Percentiles rank a stretch among this genome's conserved stretches.
phyloP scores from a whole-genome alignment of 768 basidiomycete genomes.

The Leccinum ochraceum region DNA sequence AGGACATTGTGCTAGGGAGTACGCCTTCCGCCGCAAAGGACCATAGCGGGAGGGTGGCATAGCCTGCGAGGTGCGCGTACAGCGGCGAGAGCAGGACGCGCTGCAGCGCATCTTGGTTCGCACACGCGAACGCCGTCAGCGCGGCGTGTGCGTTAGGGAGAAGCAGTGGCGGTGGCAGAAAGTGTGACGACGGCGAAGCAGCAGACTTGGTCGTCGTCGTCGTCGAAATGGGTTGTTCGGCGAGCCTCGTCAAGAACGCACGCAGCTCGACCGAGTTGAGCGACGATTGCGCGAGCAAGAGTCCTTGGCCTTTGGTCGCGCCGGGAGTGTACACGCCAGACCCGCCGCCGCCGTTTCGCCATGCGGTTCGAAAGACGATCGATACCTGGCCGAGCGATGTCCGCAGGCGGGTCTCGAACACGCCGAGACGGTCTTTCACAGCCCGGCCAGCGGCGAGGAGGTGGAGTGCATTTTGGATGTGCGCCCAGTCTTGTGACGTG shows the following conservation, averaged over 20 bases:
- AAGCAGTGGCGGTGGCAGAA: slow-evolving; percentile 30
- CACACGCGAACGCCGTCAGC: slow-evolving; percentile 62
- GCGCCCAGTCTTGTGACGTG: slow-evolving; percentile 83
- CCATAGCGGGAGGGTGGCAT: slow-evolving; percentile 73
- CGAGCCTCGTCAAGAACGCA: slow-evolving; percentile 35
- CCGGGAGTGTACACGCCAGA: slow-evolving; percentile 55
- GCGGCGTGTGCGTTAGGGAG: slow-evolving; percentile 56
- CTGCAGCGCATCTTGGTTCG: slow-evolving; percentile 79
- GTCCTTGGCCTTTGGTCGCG: slow-evolving; percentile 64
- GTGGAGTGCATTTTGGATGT: slow-evolving; percentile 81
- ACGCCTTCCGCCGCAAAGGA: slow-evolving; percentile 38
- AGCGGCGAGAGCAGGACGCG: slow-evolving; percentile 84
- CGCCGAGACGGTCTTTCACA: slow-evolving; percentile 63
- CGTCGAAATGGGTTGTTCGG: slow-evolving; percentile 6
- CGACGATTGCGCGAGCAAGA: slow-evolving; percentile 78
- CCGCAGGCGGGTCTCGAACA: slow-evolving; percentile 56
- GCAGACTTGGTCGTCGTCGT: background rate
- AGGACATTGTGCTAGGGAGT: slow-evolving; percentile 32
- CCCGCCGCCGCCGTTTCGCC: slow-evolving; percentile 43
- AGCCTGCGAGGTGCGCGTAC: slow-evolving; percentile 66
- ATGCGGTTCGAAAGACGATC: slow-evolving; percentile 55
- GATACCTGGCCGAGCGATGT: slow-evolving; percentile 59
- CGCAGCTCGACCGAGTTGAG: slow-evolving; percentile 79
- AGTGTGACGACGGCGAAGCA: slow-evolving; percentile 12
- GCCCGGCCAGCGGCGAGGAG: slow-evolving; percentile 79